Percentiles rank a stretch among this genome's conserved stretches.
Evolutionary conservation across 1,139 yeast species (phyloP).

Genomic region (Yamadazyma taylorii): DNA sequence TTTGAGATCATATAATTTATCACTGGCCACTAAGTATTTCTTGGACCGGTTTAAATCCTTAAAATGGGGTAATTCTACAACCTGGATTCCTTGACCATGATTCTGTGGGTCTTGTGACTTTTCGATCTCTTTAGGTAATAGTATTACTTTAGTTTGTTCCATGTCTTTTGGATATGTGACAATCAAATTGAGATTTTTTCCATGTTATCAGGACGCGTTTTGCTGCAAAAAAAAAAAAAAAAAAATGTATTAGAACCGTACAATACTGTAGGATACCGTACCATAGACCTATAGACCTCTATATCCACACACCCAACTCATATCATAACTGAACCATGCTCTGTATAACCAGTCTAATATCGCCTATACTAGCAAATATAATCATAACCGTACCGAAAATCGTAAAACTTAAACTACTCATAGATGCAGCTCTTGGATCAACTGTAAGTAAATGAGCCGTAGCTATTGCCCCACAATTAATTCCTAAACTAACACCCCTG

Average conservation of each 20-base stretch:
- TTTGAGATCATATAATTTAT: constrained; percentile 31
- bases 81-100: no score
- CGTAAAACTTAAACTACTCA: constrained; percentile 70
- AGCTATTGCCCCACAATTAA: constrained; percentile 80
- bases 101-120: constrained; percentile 13
- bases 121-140: constrained; percentile 20
- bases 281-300: background rate
- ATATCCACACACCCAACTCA: background rate
- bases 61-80: constrained; percentile 23
- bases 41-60: constrained; percentile 15
- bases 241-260: no score
- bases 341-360: constrained; percentile 28
- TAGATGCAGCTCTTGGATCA: constrained; percentile 81
- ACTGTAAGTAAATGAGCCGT: constrained; percentile 69
- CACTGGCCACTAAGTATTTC: constrained; percentile 20
- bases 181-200: background rate
- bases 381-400: constrained; percentile 75
- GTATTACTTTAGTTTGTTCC: constrained; percentile 13
- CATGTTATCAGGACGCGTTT: constrained; percentile 1
- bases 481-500: constrained; percentile 73
- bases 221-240: constrained; percentile 1
- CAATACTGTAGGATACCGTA: no score
- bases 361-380: constrained; percentile 59
- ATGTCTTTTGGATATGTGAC: background rate
- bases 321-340: constrained; percentile 29